Percentiles rank a stretch among this genome's conserved stretches.
These are phyloP conservation scores for Astragalus glycyphyllos DNA, from an alignment of 306 rosid genomes.

Conservation along the genomic window DNA sequence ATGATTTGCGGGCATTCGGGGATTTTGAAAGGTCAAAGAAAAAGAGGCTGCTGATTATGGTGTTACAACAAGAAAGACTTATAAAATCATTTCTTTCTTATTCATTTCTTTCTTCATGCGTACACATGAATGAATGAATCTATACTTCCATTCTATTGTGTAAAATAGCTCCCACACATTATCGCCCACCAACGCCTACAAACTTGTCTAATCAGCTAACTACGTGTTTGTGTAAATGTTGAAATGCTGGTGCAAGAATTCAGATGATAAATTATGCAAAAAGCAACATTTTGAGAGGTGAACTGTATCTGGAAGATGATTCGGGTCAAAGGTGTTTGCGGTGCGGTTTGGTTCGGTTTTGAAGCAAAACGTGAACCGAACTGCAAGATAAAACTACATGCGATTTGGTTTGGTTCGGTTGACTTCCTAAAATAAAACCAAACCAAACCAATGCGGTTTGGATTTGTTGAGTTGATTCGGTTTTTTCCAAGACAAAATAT, in stretches of 20 bases:
- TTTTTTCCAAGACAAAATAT: too few relatives aligned
- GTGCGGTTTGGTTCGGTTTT: too few relatives aligned
- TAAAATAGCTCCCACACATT: background rate
- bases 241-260: background rate
- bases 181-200: background rate
- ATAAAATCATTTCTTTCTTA: background rate
- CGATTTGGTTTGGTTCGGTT: too few relatives aligned
- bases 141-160: background rate
- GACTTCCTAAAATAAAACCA: too few relatives aligned
- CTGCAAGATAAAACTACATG: too few relatives aligned
- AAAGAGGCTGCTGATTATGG: conserved; percentile 42
- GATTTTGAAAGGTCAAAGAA: conserved; percentile 38
- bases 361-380: too few relatives aligned
- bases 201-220: background rate
- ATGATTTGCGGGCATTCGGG: background rate
- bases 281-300: background rate
- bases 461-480: too few relatives aligned
- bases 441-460: too few relatives aligned
- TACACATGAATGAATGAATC: background rate
- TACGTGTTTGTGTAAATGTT: background rate
- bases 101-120: background rate
- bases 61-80: conserved; percentile 18
- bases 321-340: too few relatives aligned
- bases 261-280: background rate
- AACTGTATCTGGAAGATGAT: too few relatives aligned